Percentiles rank a stretch among this genome's conserved stretches.
Evolutionary conservation across 2,329 filamentous ascomycete genomes (phyloP).

Genomic region (Coleophoma eucalyptorum): DNA sequence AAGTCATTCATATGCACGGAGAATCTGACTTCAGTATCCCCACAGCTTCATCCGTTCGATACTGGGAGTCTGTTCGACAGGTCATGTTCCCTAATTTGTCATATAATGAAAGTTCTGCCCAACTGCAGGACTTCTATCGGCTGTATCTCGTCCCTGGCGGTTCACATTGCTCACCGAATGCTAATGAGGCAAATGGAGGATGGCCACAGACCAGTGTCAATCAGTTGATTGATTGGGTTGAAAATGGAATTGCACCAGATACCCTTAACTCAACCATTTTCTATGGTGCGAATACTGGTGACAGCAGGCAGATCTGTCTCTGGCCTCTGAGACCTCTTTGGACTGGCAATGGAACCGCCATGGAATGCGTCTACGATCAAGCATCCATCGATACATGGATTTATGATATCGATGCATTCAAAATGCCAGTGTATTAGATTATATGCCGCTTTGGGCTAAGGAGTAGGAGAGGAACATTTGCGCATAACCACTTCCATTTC

Average conservation of each 20-base stretch:
- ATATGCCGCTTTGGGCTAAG: not conserved
- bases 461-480: not conserved
- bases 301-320: slow-evolving; percentile 33
- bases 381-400: slow-evolving; percentile 24
- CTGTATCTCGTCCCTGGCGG: slow-evolving; percentile 49
- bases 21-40: slow-evolving; percentile 49
- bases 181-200: slow-evolving; percentile 30
- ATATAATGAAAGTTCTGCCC: slow-evolving; percentile 31
- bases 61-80: slow-evolving; percentile 45
- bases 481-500: not conserved
- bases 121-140: slow-evolving; percentile 47
- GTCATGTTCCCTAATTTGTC: slow-evolving; percentile 40
- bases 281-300: slow-evolving; percentile 24
- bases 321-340: slow-evolving; percentile 34
- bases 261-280: slow-evolving; percentile 31
- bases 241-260: slow-evolving; percentile 42
- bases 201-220: slow-evolving; percentile 52
- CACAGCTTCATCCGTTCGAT: slow-evolving; percentile 47
- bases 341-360: slow-evolving; percentile 16
- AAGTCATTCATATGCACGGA: slow-evolving; percentile 53
- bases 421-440: slow-evolving; percentile 11
- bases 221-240: slow-evolving; percentile 64
- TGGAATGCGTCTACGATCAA: slow-evolving; percentile 24
- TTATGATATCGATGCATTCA: slow-evolving; percentile 19
- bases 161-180: slow-evolving; percentile 43